These are phyloP conservation scores for Daedaleopsis sinensis DNA, from an alignment of 768 basidiomycete species.

Conservation along the genomic window DNA sequence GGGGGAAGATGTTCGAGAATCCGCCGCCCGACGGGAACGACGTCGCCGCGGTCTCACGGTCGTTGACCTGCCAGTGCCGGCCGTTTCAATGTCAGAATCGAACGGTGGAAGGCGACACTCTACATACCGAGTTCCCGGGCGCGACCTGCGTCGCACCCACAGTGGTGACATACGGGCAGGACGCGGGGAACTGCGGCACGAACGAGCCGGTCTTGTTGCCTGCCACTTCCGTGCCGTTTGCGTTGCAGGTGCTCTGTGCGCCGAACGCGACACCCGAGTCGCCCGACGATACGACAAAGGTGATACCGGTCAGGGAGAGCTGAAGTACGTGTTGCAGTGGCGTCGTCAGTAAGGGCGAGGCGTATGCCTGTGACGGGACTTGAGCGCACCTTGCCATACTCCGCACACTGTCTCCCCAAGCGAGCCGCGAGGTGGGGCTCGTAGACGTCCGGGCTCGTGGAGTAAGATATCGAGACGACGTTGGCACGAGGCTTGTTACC, in stretches of 20 bases:
- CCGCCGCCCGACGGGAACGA: constrained; percentile 40
- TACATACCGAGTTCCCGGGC: constrained; percentile 17
- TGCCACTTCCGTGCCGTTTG: constrained; percentile 24
- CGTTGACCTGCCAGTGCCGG: constrained; percentile 20
- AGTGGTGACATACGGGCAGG: constrained; percentile 42
- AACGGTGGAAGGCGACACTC: not conserved
- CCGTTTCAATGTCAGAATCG: not conserved
- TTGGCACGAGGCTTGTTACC: constrained; percentile 37
- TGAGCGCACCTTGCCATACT: constrained; percentile 40
- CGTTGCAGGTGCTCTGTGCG: constrained; percentile 31
- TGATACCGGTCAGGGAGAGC: constrained; percentile 33
- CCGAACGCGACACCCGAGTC: constrained; percentile 45
- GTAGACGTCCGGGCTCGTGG: not conserved
- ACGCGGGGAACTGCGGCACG: constrained; percentile 8
- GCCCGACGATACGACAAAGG: constrained; percentile 45
- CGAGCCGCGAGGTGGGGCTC: constrained; percentile 30
- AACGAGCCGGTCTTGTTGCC: constrained; percentile 1
- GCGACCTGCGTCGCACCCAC: constrained; percentile 39
- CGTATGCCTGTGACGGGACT: not conserved
- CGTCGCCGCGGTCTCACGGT: constrained; percentile 38
- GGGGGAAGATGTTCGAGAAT: constrained; percentile 43
- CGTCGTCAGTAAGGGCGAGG: not conserved
- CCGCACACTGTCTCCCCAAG: constrained; percentile 41
- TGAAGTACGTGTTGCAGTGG: not conserved
- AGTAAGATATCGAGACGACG: constrained; percentile 45